Conservation (phyloP, 2,329 filamentous ascomycete species). For the Aureobasidium sp. region DNA sequence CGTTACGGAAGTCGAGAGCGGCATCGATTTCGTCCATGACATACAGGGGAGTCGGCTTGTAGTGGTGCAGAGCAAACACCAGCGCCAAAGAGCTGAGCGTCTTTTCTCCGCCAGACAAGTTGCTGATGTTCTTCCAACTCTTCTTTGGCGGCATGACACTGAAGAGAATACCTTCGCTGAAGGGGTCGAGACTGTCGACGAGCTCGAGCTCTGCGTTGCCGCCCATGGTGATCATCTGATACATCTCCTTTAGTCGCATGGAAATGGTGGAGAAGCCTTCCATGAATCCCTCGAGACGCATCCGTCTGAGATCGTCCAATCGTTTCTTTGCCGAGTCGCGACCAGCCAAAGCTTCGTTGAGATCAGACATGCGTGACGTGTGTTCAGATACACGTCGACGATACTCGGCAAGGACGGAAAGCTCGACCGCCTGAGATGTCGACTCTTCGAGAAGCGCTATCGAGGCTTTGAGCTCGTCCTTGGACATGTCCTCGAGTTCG, state of each 20-base stretch:
- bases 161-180: slow-evolving; percentile 94
- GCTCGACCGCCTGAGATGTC: slow-evolving; percentile 81
- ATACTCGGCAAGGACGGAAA: slow-evolving; percentile 83
- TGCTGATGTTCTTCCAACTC: slow-evolving; percentile 99
- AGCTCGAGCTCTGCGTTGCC: slow-evolving; percentile 96
- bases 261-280: slow-evolving; percentile 94
- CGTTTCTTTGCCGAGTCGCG: slow-evolving; percentile 87
- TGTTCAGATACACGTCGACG: slow-evolving; percentile 80
- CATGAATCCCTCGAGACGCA: slow-evolving; percentile 96
- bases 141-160: slow-evolving; percentile 99
- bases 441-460: slow-evolving; percentile 64
- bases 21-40: slow-evolving; percentile 99
- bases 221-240: slow-evolving; percentile 99
- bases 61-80: slow-evolving; percentile 97
- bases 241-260: slow-evolving; percentile 95
- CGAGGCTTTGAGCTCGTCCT: slow-evolving; percentile 54
- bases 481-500: slow-evolving; percentile 57
- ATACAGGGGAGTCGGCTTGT: slow-evolving; percentile 94
- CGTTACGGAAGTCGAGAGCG: slow-evolving; percentile 94
- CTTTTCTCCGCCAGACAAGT: slow-evolving; percentile 94
- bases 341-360: slow-evolving; percentile 66
- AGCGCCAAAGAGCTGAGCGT: slow-evolving; percentile 86
- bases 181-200: slow-evolving; percentile 91
- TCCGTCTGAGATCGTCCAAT: slow-evolving; percentile 81
- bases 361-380: slow-evolving; percentile 71